Base-by-base conservation (phyloP, 1,284 basidiomycete genomes). In the Anthracocystis walkeri region DNA sequence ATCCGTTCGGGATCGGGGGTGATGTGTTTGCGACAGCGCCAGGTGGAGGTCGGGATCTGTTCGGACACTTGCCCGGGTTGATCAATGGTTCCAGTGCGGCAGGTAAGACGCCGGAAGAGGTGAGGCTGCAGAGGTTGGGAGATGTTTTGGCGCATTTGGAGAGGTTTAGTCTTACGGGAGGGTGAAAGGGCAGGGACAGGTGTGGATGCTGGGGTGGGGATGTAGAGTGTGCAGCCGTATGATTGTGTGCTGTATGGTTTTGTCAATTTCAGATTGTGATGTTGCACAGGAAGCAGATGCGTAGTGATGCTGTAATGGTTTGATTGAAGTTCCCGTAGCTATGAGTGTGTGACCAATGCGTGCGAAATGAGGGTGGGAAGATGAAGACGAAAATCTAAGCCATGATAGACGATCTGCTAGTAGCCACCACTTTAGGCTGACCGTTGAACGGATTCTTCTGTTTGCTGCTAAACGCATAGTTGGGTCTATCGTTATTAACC, bases 71-170 rank as follows among this genome's bases (percentile, higher is more conserved):
- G 20, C 68, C 73, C 0, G 68, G 58, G 2, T 23, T 71, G 29
- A 71, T 75, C 49, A 51, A 46, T 27, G 64, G 64, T 14, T 18
- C 58, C 3, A 29, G 49, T 25, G 56, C 21, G 29, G 40, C 14
- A 7, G 50, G 42, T 7, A 72, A 55, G 53, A 63, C 61, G 4
- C 51, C 65, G 3, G 65, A 67, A 25, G 50, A 65, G 45, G 18
- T 57, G 44, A 48, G 61, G 38, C n/a, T 67, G 58, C 68, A 75
- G 23, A 54, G 73, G 44, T 25, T 75, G 25, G 65, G 61, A 7
- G 65, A 75, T 31, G 68, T 71, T 4, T 53, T 75, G 49, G 54
- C 54, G 49, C 59, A 75, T 41, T 29, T 75, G 55, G 73, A 75
- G 58, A 67, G 33, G 29, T 64, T 70, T 10, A 67, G 40, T 23